Percentiles rank a stretch among this genome's conserved stretches.
Conservation (phyloP, 139 green algal genomes). For the Zygnema circumcarinatum region DNA sequence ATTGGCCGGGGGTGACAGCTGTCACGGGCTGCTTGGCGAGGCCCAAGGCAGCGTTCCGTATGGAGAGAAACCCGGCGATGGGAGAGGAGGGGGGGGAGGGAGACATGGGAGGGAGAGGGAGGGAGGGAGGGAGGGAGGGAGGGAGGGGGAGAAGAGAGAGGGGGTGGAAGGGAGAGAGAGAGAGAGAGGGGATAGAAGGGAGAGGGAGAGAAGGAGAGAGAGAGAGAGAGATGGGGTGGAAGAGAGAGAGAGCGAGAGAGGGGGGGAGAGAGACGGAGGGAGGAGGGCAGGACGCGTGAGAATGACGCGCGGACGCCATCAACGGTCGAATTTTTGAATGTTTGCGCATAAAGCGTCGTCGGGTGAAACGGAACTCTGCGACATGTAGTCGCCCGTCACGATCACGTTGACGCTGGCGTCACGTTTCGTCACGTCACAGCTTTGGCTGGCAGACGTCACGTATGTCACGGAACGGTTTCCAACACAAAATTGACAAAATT, state of each 20-base stretch:
- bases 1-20: background rate
- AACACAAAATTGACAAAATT: too few species aligned
- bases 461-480: too few species aligned
- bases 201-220: background rate
- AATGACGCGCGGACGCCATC: too few species aligned
- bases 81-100: background rate
- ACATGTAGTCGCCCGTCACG: background rate
- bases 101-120: background rate
- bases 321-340: background rate
- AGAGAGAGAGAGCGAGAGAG: background rate
- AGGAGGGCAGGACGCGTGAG: background rate
- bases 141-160: background rate
- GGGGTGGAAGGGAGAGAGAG: background rate
- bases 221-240: background rate
- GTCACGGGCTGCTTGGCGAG: background rate
- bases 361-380: background rate
- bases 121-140: background rate
- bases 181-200: background rate
- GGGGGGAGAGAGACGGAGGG: background rate
- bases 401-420: background rate
- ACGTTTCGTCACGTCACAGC: background rate
- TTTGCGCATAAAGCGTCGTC: background rate
- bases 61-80: background rate
- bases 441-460: background rate
- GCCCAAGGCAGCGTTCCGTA: constrained; percentile 3